A percentile compares a stretch with the other conserved stretches of the same genome.
Evolutionary conservation across 1,139 yeast species (phyloP).

Genomic region (Yamadazyma diospyri): DNA sequence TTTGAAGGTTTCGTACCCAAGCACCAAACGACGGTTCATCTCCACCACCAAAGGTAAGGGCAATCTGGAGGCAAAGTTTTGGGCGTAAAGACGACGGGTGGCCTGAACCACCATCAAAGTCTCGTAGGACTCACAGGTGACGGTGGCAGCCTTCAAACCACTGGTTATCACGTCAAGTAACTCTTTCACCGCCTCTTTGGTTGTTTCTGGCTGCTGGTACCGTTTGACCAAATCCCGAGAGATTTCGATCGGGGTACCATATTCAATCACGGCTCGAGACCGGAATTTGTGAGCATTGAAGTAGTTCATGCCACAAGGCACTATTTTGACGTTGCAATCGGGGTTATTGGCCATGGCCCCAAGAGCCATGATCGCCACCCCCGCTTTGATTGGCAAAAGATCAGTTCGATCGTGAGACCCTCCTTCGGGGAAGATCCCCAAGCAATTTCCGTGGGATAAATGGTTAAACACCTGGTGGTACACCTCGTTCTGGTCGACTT

Average conservation of each 20-base stretch:
- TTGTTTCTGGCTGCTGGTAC: conserved; percentile 46
- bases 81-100: conserved; percentile 84
- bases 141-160: conserved; percentile 85
- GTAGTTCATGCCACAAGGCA: conserved; percentile 47
- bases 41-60: conserved; percentile 85
- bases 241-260: conserved; percentile 42
- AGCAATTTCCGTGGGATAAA: conserved; percentile 71
- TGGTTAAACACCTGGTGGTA: conserved; percentile 81
- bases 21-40: conserved; percentile 79
- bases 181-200: conserved; percentile 70
- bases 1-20: conserved; percentile 72
- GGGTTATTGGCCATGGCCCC: conserved; percentile 36
- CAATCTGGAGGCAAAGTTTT: conserved; percentile 61
- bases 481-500: conserved; percentile 80
- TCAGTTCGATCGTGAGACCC: conserved; percentile 42
- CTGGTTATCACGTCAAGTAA: conserved; percentile 69
- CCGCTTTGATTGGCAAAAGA: conserved; percentile 42
- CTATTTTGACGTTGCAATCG: conserved; percentile 30
- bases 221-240: conserved; percentile 25
- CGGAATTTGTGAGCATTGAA: conserved; percentile 46
- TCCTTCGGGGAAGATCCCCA: conserved; percentile 98
- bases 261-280: conserved; percentile 46
- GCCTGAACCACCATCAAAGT: conserved; percentile 92
- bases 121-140: conserved; percentile 88
- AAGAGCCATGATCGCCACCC: conserved; percentile 49